Evolutionary conservation across 495 filamentous ascomycete species (phyloP), one percentile per base, ranked within the genome.

Genomic region (Neurospora sp.): DNA sequence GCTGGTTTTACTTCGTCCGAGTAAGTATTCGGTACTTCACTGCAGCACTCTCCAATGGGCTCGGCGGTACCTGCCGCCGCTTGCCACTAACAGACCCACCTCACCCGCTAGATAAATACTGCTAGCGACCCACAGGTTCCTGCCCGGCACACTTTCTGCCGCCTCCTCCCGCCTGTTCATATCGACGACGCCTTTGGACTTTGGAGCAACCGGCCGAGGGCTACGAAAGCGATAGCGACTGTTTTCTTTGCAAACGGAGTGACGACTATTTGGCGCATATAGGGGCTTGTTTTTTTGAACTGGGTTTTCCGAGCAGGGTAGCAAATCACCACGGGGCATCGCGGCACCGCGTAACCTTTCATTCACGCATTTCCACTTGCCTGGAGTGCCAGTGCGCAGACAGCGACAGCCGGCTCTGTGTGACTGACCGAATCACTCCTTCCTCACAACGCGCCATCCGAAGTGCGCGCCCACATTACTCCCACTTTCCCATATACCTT

Each of bases 101-200:
- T 66, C 3, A 66, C 27, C 54, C 54, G 54, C 54, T 9, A 66
- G 14, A 66, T 66, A 35, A 66, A 35, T 35, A 35, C 54, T 66
- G 27, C 27, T 66, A 35, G 54, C 54, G 54, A 66, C 4, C 14
- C 54, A 66, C 54, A 31, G 6, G 27, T 66, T 18, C 54, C 54
- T 44, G 3, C 38, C 6, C 27, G 37, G 46, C 16, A 48, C 41
- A 9, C 40, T 76, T 80, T 80, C 77, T 81, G 79, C 79, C 79
- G 31, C 46, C 4, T 10, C 69, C n/a, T 16, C 16, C 79, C 78
- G 79, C 79, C 79, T 75, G 73, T 77, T 73, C 69, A 54, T 39
- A 23, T 69, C 72, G 73, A 75, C 78, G 73, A 77, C 78, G 73
- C 23, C 31, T 37, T 62, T 20, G 23, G 70, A 20, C 70, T 46